Conservation (phyloP, 2,329 filamentous ascomycete genomes). For the Exophiala sideris region DNA sequence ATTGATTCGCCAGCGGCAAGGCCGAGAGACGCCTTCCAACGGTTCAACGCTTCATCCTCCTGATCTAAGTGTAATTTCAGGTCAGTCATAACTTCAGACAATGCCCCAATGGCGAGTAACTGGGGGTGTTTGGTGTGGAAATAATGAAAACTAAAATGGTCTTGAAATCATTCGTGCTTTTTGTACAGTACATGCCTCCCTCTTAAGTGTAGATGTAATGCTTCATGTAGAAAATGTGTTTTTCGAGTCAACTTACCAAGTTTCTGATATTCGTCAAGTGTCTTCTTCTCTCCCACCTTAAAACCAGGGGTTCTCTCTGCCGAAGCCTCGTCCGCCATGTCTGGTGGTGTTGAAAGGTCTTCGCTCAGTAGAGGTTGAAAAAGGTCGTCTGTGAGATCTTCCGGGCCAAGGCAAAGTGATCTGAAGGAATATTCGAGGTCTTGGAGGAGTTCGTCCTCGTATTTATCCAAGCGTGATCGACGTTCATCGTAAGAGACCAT, state of each 20-base stretch:
- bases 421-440: too few species aligned
- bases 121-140: too few species aligned
- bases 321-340: slow-evolving; percentile 77
- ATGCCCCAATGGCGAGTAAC: too few species aligned
- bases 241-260: slow-evolving; percentile 64
- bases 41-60: slow-evolving; percentile 88
- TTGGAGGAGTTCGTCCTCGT: too few species aligned
- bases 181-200: too few species aligned
- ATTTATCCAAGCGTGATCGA: too few species aligned
- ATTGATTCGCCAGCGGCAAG: slow-evolving; percentile 69
- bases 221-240: not conserved
- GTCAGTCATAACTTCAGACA: not conserved
- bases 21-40: slow-evolving; percentile 96
- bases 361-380: not conserved
- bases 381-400: not conserved
- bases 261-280: slow-evolving; percentile 86
- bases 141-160: too few species aligned
- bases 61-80: slow-evolving; percentile 46
- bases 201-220: not conserved
- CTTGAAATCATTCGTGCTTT: too few species aligned
- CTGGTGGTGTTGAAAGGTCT: not conserved
- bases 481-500: too few species aligned
- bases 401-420: too few species aligned
- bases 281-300: slow-evolving; percentile 99
- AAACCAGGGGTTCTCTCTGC: slow-evolving; percentile 90